phyloP scores from a whole-genome alignment of 2,329 filamentous ascomycete genomes.

The Colletotrichum magnum region DNA sequence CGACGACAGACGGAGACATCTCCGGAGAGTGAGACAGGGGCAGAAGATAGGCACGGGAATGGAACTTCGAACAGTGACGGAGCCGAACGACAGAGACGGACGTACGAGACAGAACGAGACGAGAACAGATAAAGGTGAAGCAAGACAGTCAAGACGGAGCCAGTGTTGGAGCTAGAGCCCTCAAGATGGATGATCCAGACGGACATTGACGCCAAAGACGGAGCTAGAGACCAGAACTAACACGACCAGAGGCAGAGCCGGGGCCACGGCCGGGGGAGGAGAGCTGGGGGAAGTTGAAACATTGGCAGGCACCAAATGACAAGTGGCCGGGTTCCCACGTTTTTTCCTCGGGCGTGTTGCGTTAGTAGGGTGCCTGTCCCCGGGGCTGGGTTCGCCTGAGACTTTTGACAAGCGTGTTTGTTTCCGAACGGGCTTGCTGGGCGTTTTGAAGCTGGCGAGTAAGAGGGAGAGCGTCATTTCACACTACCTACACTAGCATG shows the following conservation, averaged over 20 bases:
- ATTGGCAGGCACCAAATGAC: constrained; percentile 26
- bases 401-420: constrained; percentile 34
- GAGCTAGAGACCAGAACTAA: not conserved
- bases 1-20: too few relatives aligned
- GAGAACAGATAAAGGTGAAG: too few relatives aligned
- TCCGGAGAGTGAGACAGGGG: too few relatives aligned
- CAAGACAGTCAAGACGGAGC: too few relatives aligned
- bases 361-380: constrained; percentile 17
- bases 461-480: not conserved
- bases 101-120: too few relatives aligned
- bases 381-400: constrained; percentile 20
- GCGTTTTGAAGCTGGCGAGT: not conserved
- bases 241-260: too few relatives aligned
- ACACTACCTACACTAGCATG: too few relatives aligned
- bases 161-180: too few relatives aligned
- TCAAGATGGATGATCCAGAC: too few relatives aligned
- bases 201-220: not conserved
- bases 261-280: constrained; percentile 1
- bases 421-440: constrained; percentile 22
- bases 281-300: constrained; percentile 34
- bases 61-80: too few relatives aligned
- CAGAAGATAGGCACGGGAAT: too few relatives aligned
- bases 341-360: constrained; percentile 10
- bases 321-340: constrained; percentile 37
- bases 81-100: too few relatives aligned